These are phyloP conservation scores for Neoarthrinium moseri DNA, from an alignment of 2,329 filamentous ascomycete genomes.

Conservation along the genomic window DNA sequence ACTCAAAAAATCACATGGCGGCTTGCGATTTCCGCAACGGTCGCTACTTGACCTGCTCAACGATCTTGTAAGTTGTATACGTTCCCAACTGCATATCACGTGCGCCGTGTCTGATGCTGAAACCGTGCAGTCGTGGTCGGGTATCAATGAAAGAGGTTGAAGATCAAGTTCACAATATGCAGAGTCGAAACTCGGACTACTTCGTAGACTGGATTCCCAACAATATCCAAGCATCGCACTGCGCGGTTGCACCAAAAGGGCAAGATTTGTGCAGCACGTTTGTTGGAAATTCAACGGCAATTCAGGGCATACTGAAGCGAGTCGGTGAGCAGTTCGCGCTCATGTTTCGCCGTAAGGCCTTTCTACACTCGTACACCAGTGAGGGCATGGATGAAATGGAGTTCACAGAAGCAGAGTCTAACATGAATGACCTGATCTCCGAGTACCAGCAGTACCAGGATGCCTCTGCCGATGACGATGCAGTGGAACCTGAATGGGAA, in stretches of 20 bases:
- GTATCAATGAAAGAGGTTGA: slow-evolving; percentile 99
- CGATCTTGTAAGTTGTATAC: slow-evolving; percentile 90
- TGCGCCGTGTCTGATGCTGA: no score
- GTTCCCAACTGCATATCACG: no score
- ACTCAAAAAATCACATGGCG: slow-evolving; percentile 99
- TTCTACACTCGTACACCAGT: slow-evolving; percentile 99
- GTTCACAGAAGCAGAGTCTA: slow-evolving; percentile 99
- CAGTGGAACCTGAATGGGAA: slow-evolving; percentile 81
- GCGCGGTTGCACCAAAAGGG: slow-evolving; percentile 95
- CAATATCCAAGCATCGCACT: slow-evolving; percentile 99
- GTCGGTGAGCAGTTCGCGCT: slow-evolving; percentile 98
- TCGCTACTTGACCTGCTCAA: slow-evolving; percentile 98
- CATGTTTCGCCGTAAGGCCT: slow-evolving; percentile 99
- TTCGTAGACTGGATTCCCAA: slow-evolving; percentile 99
- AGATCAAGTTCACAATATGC: slow-evolving; percentile 99
- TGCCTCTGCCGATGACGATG: slow-evolving; percentile 90
- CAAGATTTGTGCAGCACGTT: slow-evolving; percentile 99
- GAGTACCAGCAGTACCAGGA: slow-evolving; percentile 99
- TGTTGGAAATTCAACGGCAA: slow-evolving; percentile 98
- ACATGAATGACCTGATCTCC: slow-evolving; percentile 99
- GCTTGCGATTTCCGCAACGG: slow-evolving; percentile 99
- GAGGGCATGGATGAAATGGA: slow-evolving; percentile 99
- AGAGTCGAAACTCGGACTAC: slow-evolving; percentile 99
- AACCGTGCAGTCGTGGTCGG: slow-evolving; percentile 95
- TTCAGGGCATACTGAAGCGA: slow-evolving; percentile 99